Evolutionary conservation across 2,329 filamentous ascomycete genomes (phyloP).

Genomic region (Kalaharituber pfeilii): DNA sequence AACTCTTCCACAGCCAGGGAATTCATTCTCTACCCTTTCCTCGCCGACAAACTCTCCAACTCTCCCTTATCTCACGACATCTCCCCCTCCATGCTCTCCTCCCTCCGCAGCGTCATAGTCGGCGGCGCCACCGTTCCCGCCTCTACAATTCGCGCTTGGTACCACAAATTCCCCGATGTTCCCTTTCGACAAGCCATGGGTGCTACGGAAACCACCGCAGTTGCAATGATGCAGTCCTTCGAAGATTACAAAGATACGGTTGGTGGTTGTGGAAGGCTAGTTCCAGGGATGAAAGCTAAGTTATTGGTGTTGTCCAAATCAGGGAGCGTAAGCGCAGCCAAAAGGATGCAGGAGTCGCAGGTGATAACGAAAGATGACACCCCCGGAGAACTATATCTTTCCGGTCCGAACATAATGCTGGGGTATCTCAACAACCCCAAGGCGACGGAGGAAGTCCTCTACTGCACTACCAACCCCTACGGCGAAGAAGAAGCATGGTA

Average conservation of each 20-base stretch:
- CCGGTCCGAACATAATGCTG: constrained; percentile 62
- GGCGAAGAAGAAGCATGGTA: not conserved
- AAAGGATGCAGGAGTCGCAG: not conserved
- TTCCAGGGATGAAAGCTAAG: not conserved
- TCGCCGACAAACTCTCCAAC: not conserved
- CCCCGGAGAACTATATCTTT: not conserved
- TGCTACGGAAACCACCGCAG: not conserved
- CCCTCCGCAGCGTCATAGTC: not conserved
- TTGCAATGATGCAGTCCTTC: not conserved
- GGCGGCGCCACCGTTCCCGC: not conserved
- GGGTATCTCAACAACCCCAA: constrained; percentile 61
- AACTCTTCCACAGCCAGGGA: not conserved
- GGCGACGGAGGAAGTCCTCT: constrained; percentile 37
- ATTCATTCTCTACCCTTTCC: not conserved
- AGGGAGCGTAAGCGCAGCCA: not conserved
- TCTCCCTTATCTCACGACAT: not conserved
- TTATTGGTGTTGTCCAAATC: not conserved
- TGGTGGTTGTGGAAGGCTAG: not conserved
- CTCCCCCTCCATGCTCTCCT: not conserved
- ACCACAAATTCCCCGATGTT: not conserved
- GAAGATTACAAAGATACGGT: not conserved
- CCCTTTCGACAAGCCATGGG: not conserved
- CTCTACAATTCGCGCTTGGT: not conserved
- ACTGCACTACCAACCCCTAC: too few relatives aligned
- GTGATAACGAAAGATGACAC: not conserved